Evolutionary conservation across 768 basidiomycete species (phyloP), one percentile per base, ranked within the genome.

Genomic region (Suillus subalutaceus): DNA sequence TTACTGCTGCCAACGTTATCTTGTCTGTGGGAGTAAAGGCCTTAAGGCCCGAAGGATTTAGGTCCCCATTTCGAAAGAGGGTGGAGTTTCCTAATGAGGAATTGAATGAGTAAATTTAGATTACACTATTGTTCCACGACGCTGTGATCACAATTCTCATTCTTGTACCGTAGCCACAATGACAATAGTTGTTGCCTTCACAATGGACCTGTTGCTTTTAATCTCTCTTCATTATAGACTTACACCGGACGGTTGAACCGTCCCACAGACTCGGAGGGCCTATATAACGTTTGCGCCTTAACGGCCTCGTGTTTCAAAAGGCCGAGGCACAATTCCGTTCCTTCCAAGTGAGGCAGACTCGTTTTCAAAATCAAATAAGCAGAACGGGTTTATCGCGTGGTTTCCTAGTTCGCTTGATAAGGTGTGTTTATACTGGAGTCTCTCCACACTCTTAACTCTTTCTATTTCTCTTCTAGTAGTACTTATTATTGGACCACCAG

Each of bases 301-400:
- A 50, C 44, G 30, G 66, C 66, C 66, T 67, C 66, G 66, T 67
- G 66, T 65, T 65, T n/a, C 43, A 15, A 18, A 55, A 41, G 26
- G 57, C 55, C 63, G 55, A 30, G 55, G 32, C 6, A 37, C 43
- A 37, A 13, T 20, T 66, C 37, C 20, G 62, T 40, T 38, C 13
- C 6, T 58, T 58, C 26, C 40, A 6, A 59, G 40, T 59, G 38
- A 59, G 41, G 58, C 9, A 41, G 59, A 30, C 16, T 53, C 59
- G 62, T 46, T 62, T 53, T 52, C 38, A 18, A 62, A 50, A 43
- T 62, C 43, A 16, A 48, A 18, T 55, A 55, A 52, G 23, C 32
- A 35, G 53, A 55, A 55, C 53, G 53, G 53, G 15, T 20, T 20
- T 20, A 20, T 55, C 55, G 55, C 62, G 50, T 65, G 62, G 46